Base-by-base conservation (phyloP, 768 basidiomycete species). In the Suillus sp. region DNA sequence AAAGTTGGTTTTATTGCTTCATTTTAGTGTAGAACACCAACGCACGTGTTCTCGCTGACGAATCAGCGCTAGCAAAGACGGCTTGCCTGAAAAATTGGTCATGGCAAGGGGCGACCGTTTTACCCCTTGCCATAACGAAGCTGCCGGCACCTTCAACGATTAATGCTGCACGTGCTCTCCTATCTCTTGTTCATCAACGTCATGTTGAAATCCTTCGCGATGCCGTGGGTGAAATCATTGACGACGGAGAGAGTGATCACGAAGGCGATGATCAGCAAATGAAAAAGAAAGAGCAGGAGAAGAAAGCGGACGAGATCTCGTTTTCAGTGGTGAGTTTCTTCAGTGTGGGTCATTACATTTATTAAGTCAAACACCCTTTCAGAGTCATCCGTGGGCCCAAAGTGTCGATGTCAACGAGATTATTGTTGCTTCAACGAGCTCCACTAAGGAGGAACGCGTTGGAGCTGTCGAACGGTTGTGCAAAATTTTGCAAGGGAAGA, bases 101-200 rank as follows among this genome's bases (percentile, higher is more conserved):
- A 30, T 2, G 30, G 30, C 30, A 30, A 30, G 30, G 30, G 30
- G 30, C 30, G 30, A 30, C 30, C 30, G 30, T 30, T 30, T 30
- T 30, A 30, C 30, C 30, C 30, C 30, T 30, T 30, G 30, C 30
- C 30, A 30, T 30, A 4, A 30, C 30, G 30, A 30, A 30, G 30
- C 30, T 30, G 30, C 30, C 30, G 4, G 4, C 30, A 30, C 30
- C 32, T 9, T 60, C 65, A 40, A 64, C 20, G 0, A 30, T 48
- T 43, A 57, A 60, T 14, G 64, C 43, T 11, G 72, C 71, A 34
- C 72, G 75, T 3, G 67, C 72, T 13, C 69, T 92, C 0, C 78
- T 95, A 40, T 79, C 82, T 10, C 76, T 78, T 30, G 72, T 93
- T 13, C 84, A 90, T 59, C 93, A 93, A 67, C 85, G 90, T 22